These are phyloP conservation scores for Bryum argenteum DNA, from an alignment of 225 moss, liverwort and hornwort genomes.

Conservation along the genomic window DNA sequence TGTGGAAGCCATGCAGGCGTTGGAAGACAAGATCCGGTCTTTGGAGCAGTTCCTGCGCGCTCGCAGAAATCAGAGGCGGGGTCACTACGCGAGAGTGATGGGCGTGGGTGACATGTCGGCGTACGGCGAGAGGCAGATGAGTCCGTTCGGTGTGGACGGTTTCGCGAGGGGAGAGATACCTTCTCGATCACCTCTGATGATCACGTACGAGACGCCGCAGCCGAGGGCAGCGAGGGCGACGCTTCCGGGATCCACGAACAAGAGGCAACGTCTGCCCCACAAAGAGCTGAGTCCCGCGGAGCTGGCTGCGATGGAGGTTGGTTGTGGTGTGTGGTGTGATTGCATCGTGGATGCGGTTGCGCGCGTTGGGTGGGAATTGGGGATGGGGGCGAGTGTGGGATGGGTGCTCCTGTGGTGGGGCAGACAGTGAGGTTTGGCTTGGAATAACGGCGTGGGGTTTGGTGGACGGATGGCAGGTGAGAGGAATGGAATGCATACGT, in stretches of 20 bases:
- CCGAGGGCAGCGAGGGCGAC: constrained; percentile 52
- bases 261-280: constrained; percentile 87
- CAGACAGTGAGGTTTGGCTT: neutral
- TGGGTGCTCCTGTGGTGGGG: neutral
- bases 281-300: constrained; percentile 71
- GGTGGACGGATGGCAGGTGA: constrained; percentile 60
- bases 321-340: neutral
- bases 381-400: neutral
- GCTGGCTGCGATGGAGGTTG: constrained; percentile 97
- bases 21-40: constrained; percentile 89
- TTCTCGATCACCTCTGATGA: constrained; percentile 54
- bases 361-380: neutral
- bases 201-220: constrained; percentile 84
- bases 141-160: constrained; percentile 73
- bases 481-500: constrained; percentile 95
- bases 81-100: constrained; percentile 88
- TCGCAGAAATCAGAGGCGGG: constrained; percentile 90
- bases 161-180: constrained; percentile 75
- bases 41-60: constrained; percentile 94
- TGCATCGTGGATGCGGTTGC: neutral
- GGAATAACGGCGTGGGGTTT: constrained; percentile 7
- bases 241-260: constrained; percentile 57
- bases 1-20: constrained; percentile 84
- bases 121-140: constrained; percentile 69
- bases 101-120: constrained; percentile 78